A percentile compares a stretch with the other conserved stretches of the same genome.
Evolutionary conservation across 1,139 yeast genomes (phyloP).

Genomic region (Candida sp.): DNA sequence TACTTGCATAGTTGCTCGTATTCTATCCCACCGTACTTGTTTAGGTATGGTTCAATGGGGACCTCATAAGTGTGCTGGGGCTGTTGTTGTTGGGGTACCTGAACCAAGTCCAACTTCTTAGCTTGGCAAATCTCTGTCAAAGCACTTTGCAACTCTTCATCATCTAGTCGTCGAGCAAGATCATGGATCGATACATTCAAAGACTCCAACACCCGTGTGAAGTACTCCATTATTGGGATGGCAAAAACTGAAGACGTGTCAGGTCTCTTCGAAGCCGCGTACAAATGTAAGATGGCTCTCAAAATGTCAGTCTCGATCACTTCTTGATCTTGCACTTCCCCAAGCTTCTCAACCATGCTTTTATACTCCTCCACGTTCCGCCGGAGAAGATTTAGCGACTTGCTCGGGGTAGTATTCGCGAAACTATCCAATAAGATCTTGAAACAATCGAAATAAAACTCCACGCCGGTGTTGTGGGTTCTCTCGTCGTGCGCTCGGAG

Average conservation of each 20-base stretch:
- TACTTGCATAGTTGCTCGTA: conserved; percentile 24
- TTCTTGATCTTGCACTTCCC: neutral
- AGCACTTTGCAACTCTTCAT: conserved; percentile 2
- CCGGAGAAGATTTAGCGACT: conserved; percentile 5
- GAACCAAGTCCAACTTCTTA: conserved; percentile 1
- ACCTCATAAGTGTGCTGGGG: neutral
- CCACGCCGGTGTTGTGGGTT: neutral
- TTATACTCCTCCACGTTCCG: conserved; percentile 7
- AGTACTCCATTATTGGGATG: conserved; percentile 11
- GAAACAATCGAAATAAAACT: conserved; percentile 10
- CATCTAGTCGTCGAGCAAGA: conserved; percentile 1
- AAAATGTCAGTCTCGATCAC: conserved; percentile 3
- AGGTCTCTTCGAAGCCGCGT: conserved; percentile 3
- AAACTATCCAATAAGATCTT: conserved; percentile 7
- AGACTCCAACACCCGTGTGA: conserved; percentile 1
- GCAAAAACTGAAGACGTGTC: conserved; percentile 1
- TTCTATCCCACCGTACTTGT: conserved; percentile 22
- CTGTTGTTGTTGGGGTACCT: neutral
- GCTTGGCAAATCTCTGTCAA: conserved; percentile 10
- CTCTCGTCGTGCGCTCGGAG: neutral
- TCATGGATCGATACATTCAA: conserved; percentile 5
- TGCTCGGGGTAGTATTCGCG: neutral
- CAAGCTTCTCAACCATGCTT: neutral
- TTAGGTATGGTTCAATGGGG: conserved; percentile 19
- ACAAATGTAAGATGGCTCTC: conserved; percentile 10